Evolutionary conservation across 2,329 filamentous ascomycete species (phyloP), one percentile per base, ranked within the genome.

Genomic region (Arthroderma sp.): DNA sequence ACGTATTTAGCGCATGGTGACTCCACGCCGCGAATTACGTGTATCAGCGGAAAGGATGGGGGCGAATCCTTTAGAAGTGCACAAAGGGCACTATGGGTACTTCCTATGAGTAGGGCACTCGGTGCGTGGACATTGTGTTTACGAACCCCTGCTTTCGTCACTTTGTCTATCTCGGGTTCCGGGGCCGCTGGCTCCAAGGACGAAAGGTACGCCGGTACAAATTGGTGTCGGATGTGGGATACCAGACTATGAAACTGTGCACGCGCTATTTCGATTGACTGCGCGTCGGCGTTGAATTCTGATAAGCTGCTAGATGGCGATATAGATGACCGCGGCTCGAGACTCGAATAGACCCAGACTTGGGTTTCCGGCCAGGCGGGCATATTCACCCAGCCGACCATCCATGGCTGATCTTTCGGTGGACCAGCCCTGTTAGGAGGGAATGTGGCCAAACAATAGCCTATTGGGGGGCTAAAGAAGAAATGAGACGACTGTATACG

Each of bases 381-480:
- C 4, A 69, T 54, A 55, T 69, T 64, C 40, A 67, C 60, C 41
- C 61, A 56, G 5, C 62, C 64, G 43, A 57, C 61, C 34, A 68
- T 54, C 66, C 66, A 69, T 7, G 32, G 42, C 6, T 32, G 8
- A 28, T 36, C 15, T 11, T n/a, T 32, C 22, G 38, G 36, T 15
- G 36, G 32, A 37, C 47, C 40, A n/a, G 47, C 40, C 31, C 33
- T 38, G 30, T 46, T 50, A 32, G 54, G 50, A 5, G 56, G 51
- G 41, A 63, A 61, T 10, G 61, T 63, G 11, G 59, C 56, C 5
- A 65, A 50, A 45, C 61, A 55, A 33, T 52, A 49, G 15, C 61
- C 61, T 4, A 61, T 64, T 31, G 52, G 15, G 3, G 57, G 58
- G 5, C 58, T 57, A 48, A 61, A 56, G 1, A 53, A 47, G 40